Evolutionary conservation across 2,329 filamentous ascomycete species (phyloP).

Genomic region (Coccinonectria pachysandricola): DNA sequence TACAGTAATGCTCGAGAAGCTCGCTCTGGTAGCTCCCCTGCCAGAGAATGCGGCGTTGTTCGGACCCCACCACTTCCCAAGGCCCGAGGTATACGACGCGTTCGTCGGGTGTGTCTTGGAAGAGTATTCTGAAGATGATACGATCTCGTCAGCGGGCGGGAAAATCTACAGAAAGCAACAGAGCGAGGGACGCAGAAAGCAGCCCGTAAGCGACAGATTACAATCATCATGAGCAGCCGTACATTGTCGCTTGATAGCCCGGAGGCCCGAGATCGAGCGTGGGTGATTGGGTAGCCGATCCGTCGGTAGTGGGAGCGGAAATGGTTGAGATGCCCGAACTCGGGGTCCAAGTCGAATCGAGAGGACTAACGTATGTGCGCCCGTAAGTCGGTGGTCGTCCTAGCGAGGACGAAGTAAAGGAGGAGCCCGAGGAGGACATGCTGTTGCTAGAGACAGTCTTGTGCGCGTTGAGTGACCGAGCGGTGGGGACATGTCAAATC

Average conservation of each 20-base stretch:
- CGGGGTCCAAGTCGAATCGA: slow-evolving; percentile 36
- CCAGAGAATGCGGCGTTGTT: slow-evolving; percentile 40
- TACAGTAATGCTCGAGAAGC: slow-evolving; percentile 41
- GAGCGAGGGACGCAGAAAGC: slow-evolving; percentile 13
- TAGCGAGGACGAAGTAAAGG: slow-evolving; percentile 36
- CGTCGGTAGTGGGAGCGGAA: slow-evolving; percentile 31
- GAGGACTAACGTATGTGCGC: slow-evolving; percentile 32
- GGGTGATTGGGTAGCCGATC: slow-evolving; percentile 28
- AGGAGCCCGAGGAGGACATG: slow-evolving; percentile 39
- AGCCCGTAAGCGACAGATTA: slow-evolving; percentile 1
- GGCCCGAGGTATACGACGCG: slow-evolving; percentile 42
- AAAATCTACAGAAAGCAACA: no score
- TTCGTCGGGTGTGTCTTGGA: slow-evolving; percentile 38
- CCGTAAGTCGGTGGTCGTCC: slow-evolving; percentile 31
- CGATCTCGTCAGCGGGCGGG: no score
- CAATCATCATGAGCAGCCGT: slow-evolving; percentile 10
- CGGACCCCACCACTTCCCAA: slow-evolving; percentile 39
- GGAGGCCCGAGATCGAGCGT: slow-evolving; percentile 42
- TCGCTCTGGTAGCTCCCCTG: slow-evolving; percentile 43
- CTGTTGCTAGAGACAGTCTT: slow-evolving; percentile 19
- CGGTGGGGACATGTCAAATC: slow-evolving; percentile 22
- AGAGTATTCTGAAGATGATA: slow-evolving; percentile 43
- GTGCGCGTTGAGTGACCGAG: slow-evolving; percentile 20
- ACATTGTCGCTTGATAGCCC: slow-evolving; percentile 45
- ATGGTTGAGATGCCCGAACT: slow-evolving; percentile 33